Conservation (phyloP, 768 basidiomycete genomes). For the Phaeotremella skinneri region DNA sequence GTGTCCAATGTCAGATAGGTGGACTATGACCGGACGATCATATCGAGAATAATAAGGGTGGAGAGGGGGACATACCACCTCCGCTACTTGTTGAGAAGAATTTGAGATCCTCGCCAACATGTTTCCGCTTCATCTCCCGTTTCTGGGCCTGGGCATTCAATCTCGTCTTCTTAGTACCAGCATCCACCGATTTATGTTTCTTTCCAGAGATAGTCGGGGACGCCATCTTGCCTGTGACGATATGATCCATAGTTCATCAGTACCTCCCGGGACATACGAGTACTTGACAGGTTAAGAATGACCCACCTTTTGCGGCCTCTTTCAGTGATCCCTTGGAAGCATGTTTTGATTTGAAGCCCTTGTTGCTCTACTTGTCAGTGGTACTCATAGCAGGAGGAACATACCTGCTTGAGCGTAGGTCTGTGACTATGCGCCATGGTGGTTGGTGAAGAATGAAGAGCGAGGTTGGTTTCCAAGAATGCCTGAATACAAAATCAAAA, state of each 20-base stretch:
- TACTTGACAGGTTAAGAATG: background rate
- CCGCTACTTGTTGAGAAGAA: constrained; percentile 47
- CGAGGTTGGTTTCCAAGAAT: background rate
- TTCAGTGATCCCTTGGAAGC: constrained; percentile 79
- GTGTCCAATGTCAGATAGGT: constrained; percentile 66
- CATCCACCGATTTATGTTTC: constrained; percentile 55
- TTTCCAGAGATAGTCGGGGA: constrained; percentile 48
- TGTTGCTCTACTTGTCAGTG: constrained; percentile 66
- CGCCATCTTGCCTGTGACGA: constrained; percentile 57
- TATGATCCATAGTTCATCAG: background rate
- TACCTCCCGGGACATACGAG: background rate
- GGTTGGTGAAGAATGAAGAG: constrained; percentile 12
- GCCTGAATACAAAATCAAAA: constrained; percentile 7
- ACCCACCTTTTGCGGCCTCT: constrained; percentile 75
- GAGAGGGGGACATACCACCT: constrained; percentile 45
- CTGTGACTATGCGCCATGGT: constrained; percentile 63
- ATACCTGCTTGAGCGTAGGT: constrained; percentile 79
- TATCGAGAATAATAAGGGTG: constrained; percentile 60
- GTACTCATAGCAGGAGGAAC: constrained; percentile 27
- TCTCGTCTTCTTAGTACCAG: constrained; percentile 41
- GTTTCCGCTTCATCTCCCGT: constrained; percentile 71
- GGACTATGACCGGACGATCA: constrained; percentile 42
- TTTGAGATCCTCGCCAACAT: constrained; percentile 81
- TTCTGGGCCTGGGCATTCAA: constrained; percentile 58
- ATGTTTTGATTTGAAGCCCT: constrained; percentile 87